phyloP scores from a whole-genome alignment of 78 protist species.

The Guillardia theta region DNA sequence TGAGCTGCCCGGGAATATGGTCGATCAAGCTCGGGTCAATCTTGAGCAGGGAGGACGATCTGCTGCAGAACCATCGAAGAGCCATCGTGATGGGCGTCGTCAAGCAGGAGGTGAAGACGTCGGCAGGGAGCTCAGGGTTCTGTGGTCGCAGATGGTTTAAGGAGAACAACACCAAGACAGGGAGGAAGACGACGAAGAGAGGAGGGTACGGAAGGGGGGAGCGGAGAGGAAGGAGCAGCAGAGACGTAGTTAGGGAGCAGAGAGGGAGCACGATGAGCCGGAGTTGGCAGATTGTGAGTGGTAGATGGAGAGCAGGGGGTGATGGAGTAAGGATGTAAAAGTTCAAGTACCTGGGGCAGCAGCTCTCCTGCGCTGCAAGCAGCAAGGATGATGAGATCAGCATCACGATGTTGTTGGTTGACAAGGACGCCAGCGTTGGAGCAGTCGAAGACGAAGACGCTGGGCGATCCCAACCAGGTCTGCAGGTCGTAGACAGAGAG shows the following conservation, averaged over 20 bases:
- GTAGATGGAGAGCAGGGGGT: conserved; percentile 97
- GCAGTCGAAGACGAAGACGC: conserved; percentile 90
- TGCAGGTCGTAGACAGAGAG: conserved; percentile 86
- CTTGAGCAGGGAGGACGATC: conserved; percentile 56
- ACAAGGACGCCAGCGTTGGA: conserved; percentile 87
- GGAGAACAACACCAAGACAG: neutral
- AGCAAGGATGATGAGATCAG: conserved; percentile 77
- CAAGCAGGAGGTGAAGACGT: conserved; percentile 95
- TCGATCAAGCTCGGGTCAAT: neutral
- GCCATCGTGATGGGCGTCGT: conserved; percentile 96
- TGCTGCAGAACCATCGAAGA: conserved; percentile 73
- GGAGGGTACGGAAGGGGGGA: neutral
- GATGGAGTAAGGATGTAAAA: conserved; percentile 93
- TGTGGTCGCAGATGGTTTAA: conserved; percentile 55
- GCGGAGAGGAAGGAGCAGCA: neutral
- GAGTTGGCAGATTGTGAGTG: no score
- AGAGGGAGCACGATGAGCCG: neutral
- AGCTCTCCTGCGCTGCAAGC: conserved; percentile 88
- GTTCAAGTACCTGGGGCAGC: conserved; percentile 87
- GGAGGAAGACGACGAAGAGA: neutral
- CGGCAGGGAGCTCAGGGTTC: conserved; percentile 94
- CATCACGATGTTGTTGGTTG: conserved; percentile 38
- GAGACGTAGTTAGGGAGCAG: neutral
- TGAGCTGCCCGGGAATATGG: conserved; percentile 68
- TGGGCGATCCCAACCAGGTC: conserved; percentile 89